Evolutionary conservation across 768 basidiomycete species (phyloP), one percentile per base, ranked within the genome.

Genomic region (Flagelloscypha sp.): DNA sequence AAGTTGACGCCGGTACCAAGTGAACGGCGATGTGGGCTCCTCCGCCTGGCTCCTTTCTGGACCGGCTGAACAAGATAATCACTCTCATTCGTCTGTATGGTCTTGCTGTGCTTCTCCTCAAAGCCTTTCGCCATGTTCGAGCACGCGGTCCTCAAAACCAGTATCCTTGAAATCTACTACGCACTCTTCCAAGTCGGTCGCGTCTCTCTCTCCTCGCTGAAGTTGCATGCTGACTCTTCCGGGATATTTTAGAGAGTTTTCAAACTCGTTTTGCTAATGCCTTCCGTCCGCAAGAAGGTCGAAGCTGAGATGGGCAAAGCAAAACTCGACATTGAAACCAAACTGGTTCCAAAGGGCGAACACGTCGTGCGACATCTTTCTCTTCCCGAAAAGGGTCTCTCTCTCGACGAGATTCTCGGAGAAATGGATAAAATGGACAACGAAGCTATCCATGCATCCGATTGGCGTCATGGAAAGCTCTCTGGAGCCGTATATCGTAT

Each of bases 401-500:
- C 76, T 0, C 41, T 71, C 6, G 81, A 81, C 41, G 85, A 83
- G 83, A 84, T 92, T 42, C 41, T 77, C 13, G 66, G 64, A 6
- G 83, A 88, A 52, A 87, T 90, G 82, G 71, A 74, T 16, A 73
- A 66, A 47, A 88, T 90, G 83, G 84, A 90, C 55, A 52, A 47
- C 17, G 74, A 76, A 40, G 51, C 72, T 30, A 63, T 58, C 12
- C 46, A 50, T 12, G 48, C 62, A 25, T 58, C 66, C 2, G 61
- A 76, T 37, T 92, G 83, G 77, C 65, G 59, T 34, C 54, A 72
- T 4, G 87, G 87, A 12, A 85, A 84, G 53, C 54, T 92, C 10
- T 84, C 82, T 29, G 89, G 88, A 4, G 84, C 85, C 5, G 82
- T 92, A 15, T 92, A 92, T 48, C 88, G 84, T 87, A 52, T 44